Base-by-base conservation (phyloP, 441 rosid species). In the Gossypium davidsonii region DNA sequence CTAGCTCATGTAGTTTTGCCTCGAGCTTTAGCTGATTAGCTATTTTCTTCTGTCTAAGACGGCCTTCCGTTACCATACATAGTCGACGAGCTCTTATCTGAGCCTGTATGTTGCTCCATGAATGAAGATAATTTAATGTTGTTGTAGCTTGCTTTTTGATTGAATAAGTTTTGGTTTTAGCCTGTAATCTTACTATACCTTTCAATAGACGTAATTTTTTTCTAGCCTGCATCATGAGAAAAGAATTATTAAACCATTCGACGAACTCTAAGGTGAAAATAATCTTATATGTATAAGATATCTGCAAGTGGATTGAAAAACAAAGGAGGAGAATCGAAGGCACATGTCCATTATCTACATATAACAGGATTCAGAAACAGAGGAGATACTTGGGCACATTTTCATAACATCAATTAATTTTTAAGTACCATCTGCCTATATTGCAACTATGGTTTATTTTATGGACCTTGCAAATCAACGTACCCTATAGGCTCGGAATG, bases 11-110 rank as follows among this genome's bases (percentile, higher is more conserved):
- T 75, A 94, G 92, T 82, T 85, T 88, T n/a, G 97, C 95, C 87
- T 94, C 97, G 21, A 94, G 96, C 82, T 92, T 92, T 53, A 87
- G 85, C 74, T 94, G 97, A 83, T 88, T 89, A 86, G 92, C 96
- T 78, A 89, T 77, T 73, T 89, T 88, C 85, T 92, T 94, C 83
- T 89, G 88, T 79, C 78, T 89, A 23, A 84, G 81, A 58, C 81
- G 83, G 63, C 91, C 79, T 85, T 94, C 97, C 4, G 83, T 85
- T 49, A 90, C 96, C 98, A 94, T 94, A 77, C 80, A 79, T 31
- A 85, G 79, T 73, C 96, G 86, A 28, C 97, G 96, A 80, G 84
- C 87, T 77, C 81, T 84, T 67, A 94, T 83, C 79, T 91, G 84
- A 4, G 82, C 64, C 79, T 92, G 97, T 73, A 90, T 80, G 61